A percentile compares a stretch with the other conserved stretches of the same genome.
Conservation (phyloP, 352 stramenopile genomes). For the Phytophthora pseudosyringae region DNA sequence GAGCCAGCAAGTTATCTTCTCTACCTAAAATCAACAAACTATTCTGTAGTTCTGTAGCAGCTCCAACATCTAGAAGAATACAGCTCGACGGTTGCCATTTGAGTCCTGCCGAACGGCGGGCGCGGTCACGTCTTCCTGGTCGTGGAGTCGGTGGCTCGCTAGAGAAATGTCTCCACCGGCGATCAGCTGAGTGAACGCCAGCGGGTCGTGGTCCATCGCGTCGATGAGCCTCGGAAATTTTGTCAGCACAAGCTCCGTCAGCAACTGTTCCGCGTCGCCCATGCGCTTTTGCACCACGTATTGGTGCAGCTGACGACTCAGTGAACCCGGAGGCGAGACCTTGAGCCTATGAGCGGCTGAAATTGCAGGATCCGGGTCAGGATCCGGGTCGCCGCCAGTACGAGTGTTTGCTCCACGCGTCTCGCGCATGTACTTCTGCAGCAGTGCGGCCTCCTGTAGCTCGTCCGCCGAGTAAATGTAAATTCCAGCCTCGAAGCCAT, state of each 20-base stretch:
- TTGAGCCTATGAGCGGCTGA: conserved; percentile 20
- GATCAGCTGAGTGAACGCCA: conserved; percentile 77
- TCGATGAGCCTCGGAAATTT: conserved; percentile 76
- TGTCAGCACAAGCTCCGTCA: conserved; percentile 66
- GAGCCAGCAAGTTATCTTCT: conserved; percentile 3
- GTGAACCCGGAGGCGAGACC: conserved; percentile 26
- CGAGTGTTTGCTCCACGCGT: conserved; percentile 22
- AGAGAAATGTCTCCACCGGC: conserved; percentile 48
- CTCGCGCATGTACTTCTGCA: conserved; percentile 63
- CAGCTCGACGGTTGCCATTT: conserved; percentile 29
- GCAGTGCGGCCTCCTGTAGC: conserved; percentile 54
- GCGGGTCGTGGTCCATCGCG: conserved; percentile 81
- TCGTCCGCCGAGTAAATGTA: conserved; percentile 88
- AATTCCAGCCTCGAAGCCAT: conserved; percentile 60
- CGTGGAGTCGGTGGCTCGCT: conserved; percentile 30
- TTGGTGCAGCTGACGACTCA: conserved; percentile 43
- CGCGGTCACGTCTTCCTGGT: conserved; percentile 21
- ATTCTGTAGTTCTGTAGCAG: conserved; percentile 12
- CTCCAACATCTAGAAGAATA: conserved; percentile 34
- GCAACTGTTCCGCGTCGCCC: conserved; percentile 61
- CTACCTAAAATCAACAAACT: conserved; percentile 26
- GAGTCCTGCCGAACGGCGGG: conserved; percentile 26
- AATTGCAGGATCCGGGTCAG: conserved; percentile 19
- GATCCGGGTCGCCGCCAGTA: conserved; percentile 18
- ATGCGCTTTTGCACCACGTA: conserved; percentile 47